Conservation (phyloP, 1,284 basidiomycete genomes). For the Marasmius tenuissimus region DNA sequence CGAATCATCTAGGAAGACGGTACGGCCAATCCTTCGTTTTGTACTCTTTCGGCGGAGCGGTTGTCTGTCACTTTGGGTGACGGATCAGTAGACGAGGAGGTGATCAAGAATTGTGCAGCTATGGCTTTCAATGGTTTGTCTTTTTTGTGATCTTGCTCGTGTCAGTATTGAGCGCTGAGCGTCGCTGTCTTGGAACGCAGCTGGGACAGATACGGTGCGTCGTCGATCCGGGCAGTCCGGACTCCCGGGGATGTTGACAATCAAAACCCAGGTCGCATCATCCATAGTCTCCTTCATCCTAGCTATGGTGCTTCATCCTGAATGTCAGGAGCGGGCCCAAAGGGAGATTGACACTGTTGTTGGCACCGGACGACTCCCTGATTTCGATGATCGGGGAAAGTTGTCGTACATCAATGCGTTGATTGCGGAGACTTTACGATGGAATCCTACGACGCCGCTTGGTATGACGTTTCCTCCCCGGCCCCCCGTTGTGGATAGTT, state of each 20-base stretch:
- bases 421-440: constrained; percentile 30
- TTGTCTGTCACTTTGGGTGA: not conserved
- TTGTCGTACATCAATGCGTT: constrained; percentile 34
- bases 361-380: constrained; percentile 31
- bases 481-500: no score
- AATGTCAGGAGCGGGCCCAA: constrained; percentile 28
- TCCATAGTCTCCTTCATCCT: constrained; percentile 24
- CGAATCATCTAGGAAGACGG: not conserved
- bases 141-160: not conserved
- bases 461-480: constrained; percentile 17
- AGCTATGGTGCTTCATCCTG: constrained; percentile 30
- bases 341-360: constrained; percentile 29
- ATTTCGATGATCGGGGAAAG: constrained; percentile 26
- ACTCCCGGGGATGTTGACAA: not conserved
- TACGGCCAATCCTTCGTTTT: not conserved
- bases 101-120: not conserved
- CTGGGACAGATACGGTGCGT: constrained; percentile 19
- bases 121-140: not conserved
- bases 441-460: constrained; percentile 30
- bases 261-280: constrained; percentile 19
- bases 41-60: not conserved
- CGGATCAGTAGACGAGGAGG: not conserved
- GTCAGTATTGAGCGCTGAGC: no score
- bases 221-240: not conserved
- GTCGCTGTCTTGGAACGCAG: no score